Evolutionary conservation across 2,329 filamentous ascomycete species (phyloP).

Genomic region (Lachnellula willkommii): DNA sequence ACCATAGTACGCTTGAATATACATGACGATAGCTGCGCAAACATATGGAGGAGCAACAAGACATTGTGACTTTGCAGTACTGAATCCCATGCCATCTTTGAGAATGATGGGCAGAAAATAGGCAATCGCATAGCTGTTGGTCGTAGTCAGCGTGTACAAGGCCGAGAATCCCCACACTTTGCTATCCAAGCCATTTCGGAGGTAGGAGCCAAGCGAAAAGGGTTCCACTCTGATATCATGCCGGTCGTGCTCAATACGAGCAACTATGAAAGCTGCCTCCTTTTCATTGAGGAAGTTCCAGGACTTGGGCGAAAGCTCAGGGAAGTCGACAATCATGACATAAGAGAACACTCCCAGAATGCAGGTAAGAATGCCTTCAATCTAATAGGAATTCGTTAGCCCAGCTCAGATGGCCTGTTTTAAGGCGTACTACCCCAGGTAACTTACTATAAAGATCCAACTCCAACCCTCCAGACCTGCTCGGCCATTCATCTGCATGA

Average conservation of each 20-base stretch:
- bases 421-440: background rate
- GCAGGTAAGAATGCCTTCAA: conserved; percentile 52
- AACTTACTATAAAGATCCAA: conserved; percentile 45
- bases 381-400: conserved; percentile 20
- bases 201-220: conserved; percentile 45
- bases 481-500: conserved; percentile 40
- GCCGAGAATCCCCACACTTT: conserved; percentile 59
- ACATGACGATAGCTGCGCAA: conserved; percentile 43
- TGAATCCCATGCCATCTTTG: conserved; percentile 47
- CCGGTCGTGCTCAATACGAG: conserved; percentile 52
- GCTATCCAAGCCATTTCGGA: conserved; percentile 44
- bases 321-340: conserved; percentile 59
- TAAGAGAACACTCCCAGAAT: conserved; percentile 45
- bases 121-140: conserved; percentile 68
- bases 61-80: conserved; percentile 46
- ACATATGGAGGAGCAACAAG: conserved; percentile 49
- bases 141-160: conserved; percentile 62
- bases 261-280: conserved; percentile 50
- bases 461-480: conserved; percentile 18
- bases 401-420: background rate
- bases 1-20: conserved; percentile 41
- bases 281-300: conserved; percentile 45
- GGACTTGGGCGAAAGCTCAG: conserved; percentile 46
- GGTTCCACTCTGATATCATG: conserved; percentile 43
- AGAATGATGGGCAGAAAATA: conserved; percentile 79